phyloP scores from a whole-genome alignment of 495 filamentous ascomycete genomes.

The Alectoria sarmentosa region DNA sequence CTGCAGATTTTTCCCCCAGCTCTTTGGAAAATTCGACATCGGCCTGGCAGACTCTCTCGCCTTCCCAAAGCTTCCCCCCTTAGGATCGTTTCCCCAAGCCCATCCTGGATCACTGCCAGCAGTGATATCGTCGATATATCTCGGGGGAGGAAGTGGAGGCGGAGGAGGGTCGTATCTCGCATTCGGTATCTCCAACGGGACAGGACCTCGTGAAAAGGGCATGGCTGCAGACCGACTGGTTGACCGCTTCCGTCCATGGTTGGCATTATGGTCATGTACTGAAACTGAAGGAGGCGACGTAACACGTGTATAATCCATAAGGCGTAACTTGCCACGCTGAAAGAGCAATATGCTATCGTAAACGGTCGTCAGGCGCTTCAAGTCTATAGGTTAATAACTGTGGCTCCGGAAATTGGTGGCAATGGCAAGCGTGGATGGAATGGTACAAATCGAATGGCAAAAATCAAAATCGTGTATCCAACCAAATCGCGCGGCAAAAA shows the following conservation, averaged over 20 bases:
- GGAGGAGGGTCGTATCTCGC: conserved; percentile 39
- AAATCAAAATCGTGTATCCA: conserved; percentile 13
- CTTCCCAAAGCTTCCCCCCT: conserved; percentile 25
- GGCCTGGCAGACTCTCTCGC: conserved; percentile 42
- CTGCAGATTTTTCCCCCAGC: conserved; percentile 30
- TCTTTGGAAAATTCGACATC: conserved; percentile 49
- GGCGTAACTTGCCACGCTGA: conserved; percentile 34
- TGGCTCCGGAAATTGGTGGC: conserved; percentile 20
- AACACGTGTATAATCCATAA: conserved; percentile 53
- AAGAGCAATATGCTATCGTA: conserved; percentile 22
- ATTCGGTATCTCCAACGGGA: conserved; percentile 46
- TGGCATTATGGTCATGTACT: conserved; percentile 45
- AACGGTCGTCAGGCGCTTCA: conserved; percentile 24
- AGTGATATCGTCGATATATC: conserved; percentile 45
- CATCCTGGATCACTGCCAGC: conserved; percentile 54
- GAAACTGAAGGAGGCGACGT: conserved; percentile 46
- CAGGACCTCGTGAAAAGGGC: conserved; percentile 34
- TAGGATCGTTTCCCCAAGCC: conserved; percentile 47
- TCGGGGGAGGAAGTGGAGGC: conserved; percentile 58
- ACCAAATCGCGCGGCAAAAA: conserved; percentile 16
- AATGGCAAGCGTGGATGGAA: conserved; percentile 15
- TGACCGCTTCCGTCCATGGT: conserved; percentile 24
- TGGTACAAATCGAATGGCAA: conserved; percentile 10
- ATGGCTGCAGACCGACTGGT: conserved; percentile 26
- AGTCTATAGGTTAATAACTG: conserved; percentile 7